Evolutionary conservation across 139 green algal genomes (phyloP).

Genomic region (Picochlorum sp.): DNA sequence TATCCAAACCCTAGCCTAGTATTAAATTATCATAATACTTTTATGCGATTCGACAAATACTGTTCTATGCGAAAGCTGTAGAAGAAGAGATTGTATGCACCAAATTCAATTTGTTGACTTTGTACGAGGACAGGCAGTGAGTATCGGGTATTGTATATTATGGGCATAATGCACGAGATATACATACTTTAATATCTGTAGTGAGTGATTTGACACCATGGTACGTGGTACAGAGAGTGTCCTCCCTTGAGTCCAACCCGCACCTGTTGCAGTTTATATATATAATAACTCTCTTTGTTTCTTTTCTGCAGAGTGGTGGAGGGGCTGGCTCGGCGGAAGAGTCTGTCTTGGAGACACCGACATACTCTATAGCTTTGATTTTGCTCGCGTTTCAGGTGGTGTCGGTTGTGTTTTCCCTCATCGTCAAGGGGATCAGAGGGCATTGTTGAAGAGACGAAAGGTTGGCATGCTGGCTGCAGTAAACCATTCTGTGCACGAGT

Average conservation of each 20-base stretch:
- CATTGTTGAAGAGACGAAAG: background rate
- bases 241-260: too few species aligned
- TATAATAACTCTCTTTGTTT: too few species aligned
- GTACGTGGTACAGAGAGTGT: too few species aligned
- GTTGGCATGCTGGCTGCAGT: background rate
- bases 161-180: too few species aligned
- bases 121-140: background rate
- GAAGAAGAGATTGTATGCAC: too few species aligned
- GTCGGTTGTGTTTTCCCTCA: constrained; percentile 4
- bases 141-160: background rate
- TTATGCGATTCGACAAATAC: too few species aligned
- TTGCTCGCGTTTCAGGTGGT: background rate
- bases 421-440: background rate
- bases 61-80: too few species aligned
- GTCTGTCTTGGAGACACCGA: constrained; percentile 5
- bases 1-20: too few species aligned
- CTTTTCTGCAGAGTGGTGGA: background rate
- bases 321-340: background rate
- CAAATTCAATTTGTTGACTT: background rate
- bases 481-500: constrained; percentile 8
- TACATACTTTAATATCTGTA: too few species aligned
- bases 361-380: background rate
- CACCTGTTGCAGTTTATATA: too few species aligned
- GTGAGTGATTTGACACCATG: too few species aligned
- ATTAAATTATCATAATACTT: too few species aligned